Conservation (phyloP, 352 stramenopile genomes). For the Plasmopara muralis region DNA sequence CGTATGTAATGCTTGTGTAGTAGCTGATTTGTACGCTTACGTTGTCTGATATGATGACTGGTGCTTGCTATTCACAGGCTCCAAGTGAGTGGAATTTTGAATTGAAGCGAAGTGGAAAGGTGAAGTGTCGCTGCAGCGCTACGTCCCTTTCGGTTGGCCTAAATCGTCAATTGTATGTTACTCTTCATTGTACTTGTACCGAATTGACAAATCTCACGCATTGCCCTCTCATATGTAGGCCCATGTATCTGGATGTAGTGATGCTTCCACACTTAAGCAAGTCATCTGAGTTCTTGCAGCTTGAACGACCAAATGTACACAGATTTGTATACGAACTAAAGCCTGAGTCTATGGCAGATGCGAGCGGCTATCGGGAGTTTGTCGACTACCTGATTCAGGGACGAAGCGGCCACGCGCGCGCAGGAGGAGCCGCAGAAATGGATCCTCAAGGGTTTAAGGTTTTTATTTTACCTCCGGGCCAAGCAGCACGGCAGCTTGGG, state of each 20-base stretch:
- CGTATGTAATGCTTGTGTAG: slow-evolving; percentile 12
- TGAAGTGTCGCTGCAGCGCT: slow-evolving; percentile 32
- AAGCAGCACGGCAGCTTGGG: slow-evolving; percentile 51
- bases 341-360: slow-evolving; percentile 47
- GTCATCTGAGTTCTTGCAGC: slow-evolving; percentile 59
- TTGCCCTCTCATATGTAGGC: slow-evolving; percentile 25
- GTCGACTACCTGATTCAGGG: slow-evolving; percentile 54
- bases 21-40: slow-evolving; percentile 1
- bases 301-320: slow-evolving; percentile 40
- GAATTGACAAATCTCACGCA: slow-evolving; percentile 6
- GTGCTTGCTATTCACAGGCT: slow-evolving; percentile 15
- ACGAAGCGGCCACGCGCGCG: slow-evolving; percentile 36
- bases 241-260: slow-evolving; percentile 53
- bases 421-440: slow-evolving; percentile 51
- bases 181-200: background rate
- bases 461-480: slow-evolving; percentile 66
- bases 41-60: slow-evolving; percentile 1
- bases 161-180: slow-evolving; percentile 25
- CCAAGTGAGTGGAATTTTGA: slow-evolving; percentile 35
- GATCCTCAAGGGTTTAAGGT: slow-evolving; percentile 63
- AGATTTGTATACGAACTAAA: slow-evolving; percentile 64
- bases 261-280: slow-evolving; percentile 53
- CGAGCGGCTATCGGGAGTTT: slow-evolving; percentile 54
- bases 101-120: slow-evolving; percentile 28
- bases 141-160: slow-evolving; percentile 23